Percentiles rank a stretch among this genome's conserved stretches.
Conservation (phyloP, 177 flowering plant species). For the Vitis hybrid region DNA sequence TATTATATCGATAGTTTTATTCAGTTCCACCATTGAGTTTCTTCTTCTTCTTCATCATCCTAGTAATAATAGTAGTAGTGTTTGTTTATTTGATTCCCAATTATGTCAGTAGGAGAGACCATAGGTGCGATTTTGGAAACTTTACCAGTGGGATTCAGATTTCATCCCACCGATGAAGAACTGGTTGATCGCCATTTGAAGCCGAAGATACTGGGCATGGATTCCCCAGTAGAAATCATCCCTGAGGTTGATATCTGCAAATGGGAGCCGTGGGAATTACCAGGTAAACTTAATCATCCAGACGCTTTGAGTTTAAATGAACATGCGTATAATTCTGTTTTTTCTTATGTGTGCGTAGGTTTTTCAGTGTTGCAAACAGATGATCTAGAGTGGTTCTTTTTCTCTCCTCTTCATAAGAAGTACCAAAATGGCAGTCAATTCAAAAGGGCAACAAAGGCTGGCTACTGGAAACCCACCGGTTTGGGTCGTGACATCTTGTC, state of each 20-base stretch:
- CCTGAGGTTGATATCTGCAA: constrained; percentile 15
- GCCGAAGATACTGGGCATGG: constrained; percentile 10
- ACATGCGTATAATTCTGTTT: not conserved
- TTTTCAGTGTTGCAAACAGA: constrained; percentile 3
- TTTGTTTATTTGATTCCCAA: no score
- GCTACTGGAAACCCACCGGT: constrained; percentile 32
- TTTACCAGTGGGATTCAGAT: constrained; percentile 12
- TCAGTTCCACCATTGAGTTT: no score
- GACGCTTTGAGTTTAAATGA: not conserved
- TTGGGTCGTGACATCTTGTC: constrained; percentile 6
- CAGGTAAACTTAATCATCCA: not conserved
- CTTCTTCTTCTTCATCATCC: no score
- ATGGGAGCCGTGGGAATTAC: constrained; percentile 22
- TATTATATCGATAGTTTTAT: no score
- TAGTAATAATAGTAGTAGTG: no score
- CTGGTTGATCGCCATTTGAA: constrained; percentile 6
- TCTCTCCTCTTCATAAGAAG: constrained; percentile 12
- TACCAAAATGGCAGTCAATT: constrained; percentile 6
- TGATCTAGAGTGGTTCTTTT: constrained; percentile 28
- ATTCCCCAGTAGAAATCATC: not conserved
- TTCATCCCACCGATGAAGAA: constrained; percentile 20
- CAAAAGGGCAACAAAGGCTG: constrained; percentile 18
- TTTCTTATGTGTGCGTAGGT: not conserved
- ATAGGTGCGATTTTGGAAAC: no score
- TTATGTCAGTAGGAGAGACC: no score